Percentiles rank a stretch among this genome's conserved stretches.
Evolutionary conservation across 345 rosid species (phyloP).

Genomic region (Lagerstroemia speciosa): DNA sequence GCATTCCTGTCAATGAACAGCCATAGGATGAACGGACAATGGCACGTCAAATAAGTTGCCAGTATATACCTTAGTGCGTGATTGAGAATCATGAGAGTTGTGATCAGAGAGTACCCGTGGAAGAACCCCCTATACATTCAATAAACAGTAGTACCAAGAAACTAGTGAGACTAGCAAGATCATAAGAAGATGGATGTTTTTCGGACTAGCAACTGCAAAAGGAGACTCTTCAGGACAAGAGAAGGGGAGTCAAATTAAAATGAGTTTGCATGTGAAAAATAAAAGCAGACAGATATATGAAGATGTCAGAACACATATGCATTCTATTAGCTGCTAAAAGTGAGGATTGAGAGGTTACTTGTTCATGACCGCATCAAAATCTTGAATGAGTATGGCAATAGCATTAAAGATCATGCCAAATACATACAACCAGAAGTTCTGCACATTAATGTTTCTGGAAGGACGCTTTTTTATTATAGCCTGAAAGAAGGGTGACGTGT

Average conservation of each 20-base stretch:
- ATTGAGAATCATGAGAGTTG: slow-evolving; percentile 85
- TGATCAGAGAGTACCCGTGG: slow-evolving; percentile 82
- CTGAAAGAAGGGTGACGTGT: slow-evolving; percentile 36
- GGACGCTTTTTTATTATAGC: slow-evolving; percentile 91
- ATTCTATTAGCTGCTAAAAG: neutral
- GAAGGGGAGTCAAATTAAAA: neutral
- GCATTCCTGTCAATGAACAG: neutral
- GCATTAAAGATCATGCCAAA: slow-evolving; percentile 98
- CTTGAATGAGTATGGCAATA: slow-evolving; percentile 76
- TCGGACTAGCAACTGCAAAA: neutral
- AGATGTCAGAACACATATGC: neutral
- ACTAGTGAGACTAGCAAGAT: neutral
- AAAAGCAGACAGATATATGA: neutral
- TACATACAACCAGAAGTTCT: slow-evolving; percentile 88
- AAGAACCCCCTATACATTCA: slow-evolving; percentile 73
- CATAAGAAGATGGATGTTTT: neutral
- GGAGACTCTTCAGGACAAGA: neutral
- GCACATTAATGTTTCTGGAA: slow-evolving; percentile 90
- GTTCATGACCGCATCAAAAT: slow-evolving; percentile 79
- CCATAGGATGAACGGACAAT: neutral
- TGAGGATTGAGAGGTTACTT: slow-evolving; percentile 41
- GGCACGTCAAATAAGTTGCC: slow-evolving; percentile 13
- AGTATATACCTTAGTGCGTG: slow-evolving; percentile 79
- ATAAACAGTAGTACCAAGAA: slow-evolving; percentile 2
- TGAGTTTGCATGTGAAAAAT: neutral